These are phyloP conservation scores for Penicillium psychrosexuale DNA, from an alignment of 2,329 filamentous ascomycete species.

Conservation along the genomic window DNA sequence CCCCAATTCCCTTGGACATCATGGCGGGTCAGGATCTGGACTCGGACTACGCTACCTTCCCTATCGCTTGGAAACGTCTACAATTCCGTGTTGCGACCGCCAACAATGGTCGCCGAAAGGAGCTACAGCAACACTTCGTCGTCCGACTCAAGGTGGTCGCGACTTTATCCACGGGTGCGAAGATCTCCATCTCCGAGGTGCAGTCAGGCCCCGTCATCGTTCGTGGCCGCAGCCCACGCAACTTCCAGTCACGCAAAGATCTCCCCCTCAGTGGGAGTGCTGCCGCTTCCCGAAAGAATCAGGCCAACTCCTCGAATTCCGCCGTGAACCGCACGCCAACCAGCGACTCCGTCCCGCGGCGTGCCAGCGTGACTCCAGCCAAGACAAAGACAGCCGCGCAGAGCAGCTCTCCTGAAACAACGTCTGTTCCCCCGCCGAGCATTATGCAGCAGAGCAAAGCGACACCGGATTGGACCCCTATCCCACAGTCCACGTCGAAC, in stretches of 20 bases:
- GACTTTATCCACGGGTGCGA: constrained; percentile 77
- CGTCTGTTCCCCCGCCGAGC: constrained; percentile 29
- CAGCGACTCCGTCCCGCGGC: constrained; percentile 28
- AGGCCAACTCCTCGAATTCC: constrained; percentile 31
- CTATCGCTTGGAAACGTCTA: constrained; percentile 88
- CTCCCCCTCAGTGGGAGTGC: constrained; percentile 79
- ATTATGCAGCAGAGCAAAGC: constrained; percentile 26
- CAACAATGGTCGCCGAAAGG: constrained; percentile 91
- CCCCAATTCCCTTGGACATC: constrained; percentile 70
- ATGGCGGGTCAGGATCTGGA: constrained; percentile 66
- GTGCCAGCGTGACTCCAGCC: constrained; percentile 27
- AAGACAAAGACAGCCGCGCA: constrained; percentile 31
- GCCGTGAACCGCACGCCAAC: constrained; percentile 33
- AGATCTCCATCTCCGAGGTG: constrained; percentile 76
- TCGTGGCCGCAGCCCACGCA: constrained; percentile 84
- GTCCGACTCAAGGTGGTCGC: constrained; percentile 82
- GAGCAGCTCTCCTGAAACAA: constrained; percentile 36
- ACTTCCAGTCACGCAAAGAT: constrained; percentile 92
- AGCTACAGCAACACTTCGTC: constrained; percentile 94
- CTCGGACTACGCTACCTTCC: constrained; percentile 83
- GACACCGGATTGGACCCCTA: constrained; percentile 38
- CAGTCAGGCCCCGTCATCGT: constrained; percentile 91
- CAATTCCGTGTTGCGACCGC: constrained; percentile 95
- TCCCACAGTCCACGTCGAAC: constrained; percentile 27
- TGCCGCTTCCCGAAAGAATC: constrained; percentile 71